phyloP scores from a whole-genome alignment of 306 rosid genomes.

The Vigna angularis region DNA sequence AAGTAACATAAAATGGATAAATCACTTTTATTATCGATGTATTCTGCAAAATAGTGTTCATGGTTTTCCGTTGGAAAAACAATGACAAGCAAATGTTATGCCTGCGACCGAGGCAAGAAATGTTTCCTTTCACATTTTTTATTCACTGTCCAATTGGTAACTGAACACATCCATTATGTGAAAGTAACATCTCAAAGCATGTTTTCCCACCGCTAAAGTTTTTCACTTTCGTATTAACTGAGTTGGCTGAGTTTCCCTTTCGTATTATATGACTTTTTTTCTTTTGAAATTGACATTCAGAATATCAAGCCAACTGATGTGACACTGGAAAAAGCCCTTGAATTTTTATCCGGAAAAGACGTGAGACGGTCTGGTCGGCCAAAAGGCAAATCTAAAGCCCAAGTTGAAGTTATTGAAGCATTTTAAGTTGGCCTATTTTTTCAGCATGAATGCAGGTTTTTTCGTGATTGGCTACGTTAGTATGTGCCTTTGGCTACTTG shows the following conservation, averaged over 20 bases:
- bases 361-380: constrained; percentile 74
- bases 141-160: neutral
- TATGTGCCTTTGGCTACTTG: neutral
- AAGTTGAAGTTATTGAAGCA: constrained; percentile 61
- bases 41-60: no score
- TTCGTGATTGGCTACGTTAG: constrained; percentile 4
- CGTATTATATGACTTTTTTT: no score
- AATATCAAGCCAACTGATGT: constrained; percentile 63
- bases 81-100: no score
- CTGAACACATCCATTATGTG: neutral
- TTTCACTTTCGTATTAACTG: neutral
- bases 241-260: neutral
- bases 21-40: no score
- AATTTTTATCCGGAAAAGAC: constrained; percentile 61
- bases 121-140: no score
- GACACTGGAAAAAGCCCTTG: constrained; percentile 70
- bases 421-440: constrained; percentile 43
- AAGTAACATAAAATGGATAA: no score
- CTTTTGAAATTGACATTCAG: constrained; percentile 55
- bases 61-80: no score
- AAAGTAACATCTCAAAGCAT: neutral
- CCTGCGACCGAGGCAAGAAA: no score
- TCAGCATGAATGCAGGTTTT: constrained; percentile 20
- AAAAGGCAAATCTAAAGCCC: constrained; percentile 58
- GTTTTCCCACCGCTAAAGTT: neutral